Base-by-base conservation (phyloP, 371 early-diverging fungal genomes). In the Actinomucor elegans region DNA sequence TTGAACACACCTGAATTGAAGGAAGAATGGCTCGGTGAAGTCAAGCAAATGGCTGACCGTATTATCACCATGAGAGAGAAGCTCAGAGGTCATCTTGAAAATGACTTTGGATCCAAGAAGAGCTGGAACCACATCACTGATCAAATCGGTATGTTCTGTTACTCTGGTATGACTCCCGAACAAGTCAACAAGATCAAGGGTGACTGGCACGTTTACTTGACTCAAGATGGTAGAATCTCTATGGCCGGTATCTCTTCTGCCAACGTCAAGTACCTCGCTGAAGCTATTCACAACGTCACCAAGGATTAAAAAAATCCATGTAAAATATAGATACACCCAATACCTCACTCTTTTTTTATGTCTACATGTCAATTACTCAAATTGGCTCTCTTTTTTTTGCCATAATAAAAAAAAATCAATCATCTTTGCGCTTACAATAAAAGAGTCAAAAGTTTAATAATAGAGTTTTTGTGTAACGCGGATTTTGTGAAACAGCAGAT, bases 111-210 rank as follows among this genome's bases (percentile, higher is more conserved):
- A 23, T 88, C 89, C 55, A 84, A 82, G 79, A 73, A 72, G 57
- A 68, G 73, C 69, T 98, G 99, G 99, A 78, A 84, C 61, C 99
- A 98, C 75, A 92, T 98, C 66, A 97, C 95, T 38, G 81, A 86
- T 71, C 99, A 98, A 82, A 96, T 96, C 60, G 98, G 98, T 67
- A 97, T 97, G 98, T 97, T 97, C 65, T 87, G 89, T 8, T 98
- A 86, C 75, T 96, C 98, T 5, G 98, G 98, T 5, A 69, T 96
- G 35, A 83, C 62, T 27, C 75, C 73, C 18, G 91, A 89, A 57
- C 89, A 92, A 73, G 96, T 95, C 37, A 92, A 89, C 67, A 77
- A 87, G 55, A 73, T 98, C 67, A 86, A 84, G 59, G 74, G 65
- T 42, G 93, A 97, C 64, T 92, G 85, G 83, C 93, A 93, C 61